These are phyloP conservation scores for Periconia digitata DNA, from an alignment of 2,329 filamentous ascomycete genomes.

Conservation along the genomic window DNA sequence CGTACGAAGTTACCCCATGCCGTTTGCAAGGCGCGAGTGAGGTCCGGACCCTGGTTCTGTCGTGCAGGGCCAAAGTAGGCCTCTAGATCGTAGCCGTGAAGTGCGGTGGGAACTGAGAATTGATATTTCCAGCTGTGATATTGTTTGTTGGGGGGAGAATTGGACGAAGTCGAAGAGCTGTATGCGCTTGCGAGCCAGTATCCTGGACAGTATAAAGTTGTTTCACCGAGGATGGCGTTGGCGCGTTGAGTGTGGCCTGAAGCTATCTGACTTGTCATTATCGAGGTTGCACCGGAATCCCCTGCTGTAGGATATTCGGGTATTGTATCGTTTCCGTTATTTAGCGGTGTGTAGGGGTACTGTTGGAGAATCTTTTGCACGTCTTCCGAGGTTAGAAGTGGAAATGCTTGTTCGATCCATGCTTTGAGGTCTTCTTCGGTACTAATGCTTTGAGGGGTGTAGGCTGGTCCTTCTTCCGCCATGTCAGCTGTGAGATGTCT, in stretches of 20 bases:
- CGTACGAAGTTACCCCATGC: slow-evolving; percentile 20
- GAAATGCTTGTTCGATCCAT: slow-evolving; percentile 45
- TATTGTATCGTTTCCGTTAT: slow-evolving; percentile 21
- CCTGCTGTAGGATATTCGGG: slow-evolving; percentile 38
- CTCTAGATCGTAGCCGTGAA: slow-evolving; percentile 14
- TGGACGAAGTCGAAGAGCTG: slow-evolving; percentile 3
- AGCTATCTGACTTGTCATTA: slow-evolving; percentile 53
- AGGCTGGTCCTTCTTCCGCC: slow-evolving; percentile 53
- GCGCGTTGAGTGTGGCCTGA: slow-evolving; percentile 59
- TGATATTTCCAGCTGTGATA: slow-evolving; percentile 20
- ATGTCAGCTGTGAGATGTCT: slow-evolving; percentile 46
- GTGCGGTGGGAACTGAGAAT: slow-evolving; percentile 18
- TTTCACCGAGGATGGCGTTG: slow-evolving; percentile 56
- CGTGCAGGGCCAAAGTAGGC: slow-evolving; percentile 25
- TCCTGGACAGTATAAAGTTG: slow-evolving; percentile 58
- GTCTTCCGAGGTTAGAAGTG: slow-evolving; percentile 42
- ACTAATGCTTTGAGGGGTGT: slow-evolving; percentile 49
- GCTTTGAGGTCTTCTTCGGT: slow-evolving; percentile 44
- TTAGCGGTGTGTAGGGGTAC: slow-evolving; percentile 31
- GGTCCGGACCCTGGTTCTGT: slow-evolving; percentile 9
- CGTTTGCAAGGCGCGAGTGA: slow-evolving; percentile 11
- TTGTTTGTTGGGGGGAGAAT: not conserved
- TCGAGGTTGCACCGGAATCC: slow-evolving; percentile 46
- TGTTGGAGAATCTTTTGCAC: slow-evolving; percentile 42
- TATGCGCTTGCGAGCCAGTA: slow-evolving; percentile 59